Percentiles rank a stretch among this genome's conserved stretches.
Evolutionary conservation across 306 rosid genomes (phyloP).

Genomic region (Prinsepia uniflora): DNA sequence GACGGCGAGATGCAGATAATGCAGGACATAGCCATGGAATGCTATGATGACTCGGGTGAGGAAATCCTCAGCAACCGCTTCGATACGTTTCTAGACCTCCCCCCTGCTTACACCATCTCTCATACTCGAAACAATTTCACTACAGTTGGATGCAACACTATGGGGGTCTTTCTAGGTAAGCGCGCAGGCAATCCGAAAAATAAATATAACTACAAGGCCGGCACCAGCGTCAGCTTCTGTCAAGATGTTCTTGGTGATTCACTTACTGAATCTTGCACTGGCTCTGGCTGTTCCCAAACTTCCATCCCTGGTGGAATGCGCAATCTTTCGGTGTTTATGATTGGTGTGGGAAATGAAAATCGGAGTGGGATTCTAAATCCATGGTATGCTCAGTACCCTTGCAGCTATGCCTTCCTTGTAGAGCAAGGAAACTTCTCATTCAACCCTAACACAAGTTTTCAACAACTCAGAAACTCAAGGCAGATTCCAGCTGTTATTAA

Average conservation of each 20-base stretch:
- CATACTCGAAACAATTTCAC: constrained; percentile 7
- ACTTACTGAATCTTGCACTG: background rate
- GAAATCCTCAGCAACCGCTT: too few species aligned
- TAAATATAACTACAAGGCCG: too few species aligned
- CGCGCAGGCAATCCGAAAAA: too few species aligned
- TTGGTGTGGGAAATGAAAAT: background rate
- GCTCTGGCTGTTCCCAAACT: constrained; percentile 11
- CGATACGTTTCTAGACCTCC: too few species aligned
- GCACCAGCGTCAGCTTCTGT: too few species aligned
- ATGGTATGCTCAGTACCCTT: background rate
- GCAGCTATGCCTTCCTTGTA: constrained; percentile 23
- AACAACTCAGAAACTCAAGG: too few species aligned
- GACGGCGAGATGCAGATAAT: background rate
- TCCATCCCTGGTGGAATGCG: background rate
- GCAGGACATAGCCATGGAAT: too few species aligned
- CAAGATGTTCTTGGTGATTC: too few species aligned
- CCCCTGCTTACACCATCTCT: background rate
- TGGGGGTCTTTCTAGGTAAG: background rate
- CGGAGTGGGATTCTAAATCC: background rate
- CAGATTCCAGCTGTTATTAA: constrained; percentile 6
- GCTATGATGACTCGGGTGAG: too few species aligned
- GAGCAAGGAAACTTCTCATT: constrained; percentile 3
- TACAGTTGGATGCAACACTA: constrained; percentile 18
- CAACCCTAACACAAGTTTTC: background rate
- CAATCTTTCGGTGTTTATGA: background rate